Conservation (phyloP, 2,329 filamentous ascomycete species). For the Pseudogymnoascus sp. region DNA sequence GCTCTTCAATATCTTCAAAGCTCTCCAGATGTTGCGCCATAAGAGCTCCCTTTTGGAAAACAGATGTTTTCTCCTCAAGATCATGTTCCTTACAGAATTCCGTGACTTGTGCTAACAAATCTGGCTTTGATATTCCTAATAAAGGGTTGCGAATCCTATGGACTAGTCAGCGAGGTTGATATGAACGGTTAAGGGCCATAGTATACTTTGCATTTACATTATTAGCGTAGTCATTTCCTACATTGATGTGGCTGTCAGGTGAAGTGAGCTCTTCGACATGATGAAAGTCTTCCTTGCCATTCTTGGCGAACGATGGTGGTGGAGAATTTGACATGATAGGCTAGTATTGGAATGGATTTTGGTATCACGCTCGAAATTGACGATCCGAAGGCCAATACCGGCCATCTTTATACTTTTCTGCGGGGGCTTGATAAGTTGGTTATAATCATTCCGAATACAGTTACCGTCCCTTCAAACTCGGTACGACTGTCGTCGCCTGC, state of each 20-base stretch:
- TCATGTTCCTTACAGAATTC: slow-evolving; percentile 44
- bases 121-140: slow-evolving; percentile 37
- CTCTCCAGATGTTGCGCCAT: slow-evolving; percentile 36
- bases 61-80: slow-evolving; percentile 44
- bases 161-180: not conserved
- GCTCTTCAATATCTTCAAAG: not conserved
- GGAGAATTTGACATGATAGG: slow-evolving; percentile 14
- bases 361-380: not conserved
- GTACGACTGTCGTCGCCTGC: not conserved
- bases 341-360: not conserved
- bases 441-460: not conserved
- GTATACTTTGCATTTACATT: slow-evolving; percentile 29
- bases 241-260: not conserved
- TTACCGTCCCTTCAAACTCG: not conserved
- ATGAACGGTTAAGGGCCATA: not conserved
- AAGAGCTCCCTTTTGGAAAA: slow-evolving; percentile 50
- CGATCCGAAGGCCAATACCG: not conserved
- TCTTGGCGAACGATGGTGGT: slow-evolving; percentile 14
- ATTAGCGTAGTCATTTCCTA: slow-evolving; percentile 21
- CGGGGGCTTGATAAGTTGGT: not conserved
- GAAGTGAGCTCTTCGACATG: slow-evolving; percentile 8
- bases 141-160: slow-evolving; percentile 35
- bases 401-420: not conserved
- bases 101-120: slow-evolving; percentile 42
- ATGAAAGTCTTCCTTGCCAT: slow-evolving; percentile 12